phyloP scores from a whole-genome alignment of 805 yeast genomes.

The Pichia heedii region DNA sequence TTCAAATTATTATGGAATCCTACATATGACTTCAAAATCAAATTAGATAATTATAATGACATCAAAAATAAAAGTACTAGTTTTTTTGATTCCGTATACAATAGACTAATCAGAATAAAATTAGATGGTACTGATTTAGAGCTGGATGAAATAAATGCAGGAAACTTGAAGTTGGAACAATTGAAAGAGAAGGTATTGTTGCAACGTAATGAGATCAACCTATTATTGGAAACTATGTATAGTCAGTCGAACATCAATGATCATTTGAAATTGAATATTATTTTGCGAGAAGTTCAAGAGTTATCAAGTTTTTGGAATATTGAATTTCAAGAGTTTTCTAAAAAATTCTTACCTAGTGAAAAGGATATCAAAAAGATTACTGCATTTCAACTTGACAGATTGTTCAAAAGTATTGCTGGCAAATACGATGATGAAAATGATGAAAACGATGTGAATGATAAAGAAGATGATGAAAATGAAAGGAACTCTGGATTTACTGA shows the following conservation, averaged over 20 bases:
- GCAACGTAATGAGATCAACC: constrained; percentile 41
- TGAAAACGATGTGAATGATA: constrained; percentile 4
- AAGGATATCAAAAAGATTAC: constrained; percentile 88
- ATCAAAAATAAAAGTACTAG: constrained; percentile 43
- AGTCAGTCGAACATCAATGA: constrained; percentile 49
- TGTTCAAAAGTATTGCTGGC: constrained; percentile 41
- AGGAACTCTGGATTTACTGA: constrained; percentile 8
- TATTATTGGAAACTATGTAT: constrained; percentile 44
- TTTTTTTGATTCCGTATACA: constrained; percentile 67
- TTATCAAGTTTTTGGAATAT: constrained; percentile 80
- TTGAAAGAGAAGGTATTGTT: constrained; percentile 42
- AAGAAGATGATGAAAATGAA: background rate
- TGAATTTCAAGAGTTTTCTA: constrained; percentile 75
- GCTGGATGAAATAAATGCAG: constrained; percentile 62
- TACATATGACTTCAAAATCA: constrained; percentile 56
- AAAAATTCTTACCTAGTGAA: constrained; percentile 76
- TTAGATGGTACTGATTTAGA: constrained; percentile 52
- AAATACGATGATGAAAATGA: constrained; percentile 13
- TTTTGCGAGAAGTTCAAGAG: constrained; percentile 66
- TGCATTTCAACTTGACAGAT: constrained; percentile 70
- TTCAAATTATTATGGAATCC: constrained; percentile 66
- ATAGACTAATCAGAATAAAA: constrained; percentile 68
- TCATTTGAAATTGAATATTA: constrained; percentile 60
- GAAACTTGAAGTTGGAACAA: constrained; percentile 48
- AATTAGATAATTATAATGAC: constrained; percentile 49